Evolutionary conservation across 2,329 filamentous ascomycete genomes (phyloP), one percentile per base, ranked within the genome.

Genomic region (Sclerotinia sclerotiorum): DNA sequence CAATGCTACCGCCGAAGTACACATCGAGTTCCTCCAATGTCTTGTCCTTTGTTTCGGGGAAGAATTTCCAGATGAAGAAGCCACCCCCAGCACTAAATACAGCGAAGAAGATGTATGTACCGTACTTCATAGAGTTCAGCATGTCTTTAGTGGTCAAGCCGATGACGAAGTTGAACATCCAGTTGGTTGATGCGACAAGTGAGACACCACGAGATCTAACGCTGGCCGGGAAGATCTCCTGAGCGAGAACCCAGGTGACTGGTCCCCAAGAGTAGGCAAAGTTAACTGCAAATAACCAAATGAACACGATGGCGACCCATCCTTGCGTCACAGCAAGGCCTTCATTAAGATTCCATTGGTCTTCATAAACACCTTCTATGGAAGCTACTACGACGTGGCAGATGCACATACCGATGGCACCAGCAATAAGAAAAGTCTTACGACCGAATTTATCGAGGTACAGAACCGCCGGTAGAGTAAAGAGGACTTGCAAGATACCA

Each of bases 401-500:
- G 10, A 84, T 80, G 1, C 83, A 87, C 73, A 92, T 92, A 17
- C 88, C 89, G 21, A 91, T 80, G 1, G 88, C 88, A 21, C 90
- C 88, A 21, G 85, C 79, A 5, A 85, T 82, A 1, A 90, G 80
- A 1, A 89, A 82, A 0, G 86, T 84, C 73, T 87, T 88, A 17
- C 88, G 83, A 3, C 88, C 88, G 8, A 87, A 79, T n/a, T 84
- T 84, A 74, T 91, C 88, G 65, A 90, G 84, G 76, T 84, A 90
- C 6, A 89, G 78, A 2, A 90, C 86, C 0, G 87, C 84, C 0
- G 88, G 87, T 44, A 90, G 84, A 0, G 88, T 90, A 29, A 84
- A 84, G 68, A 90, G 72, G 71, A 90, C 88, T 84, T 90, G 88
- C 69, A 87, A 84, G 56, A 91, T 87, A 7, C 88, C 88, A 6